These are phyloP conservation scores for Populus euphratica DNA, from an alignment of 345 rosid species.

Conservation along the genomic window DNA sequence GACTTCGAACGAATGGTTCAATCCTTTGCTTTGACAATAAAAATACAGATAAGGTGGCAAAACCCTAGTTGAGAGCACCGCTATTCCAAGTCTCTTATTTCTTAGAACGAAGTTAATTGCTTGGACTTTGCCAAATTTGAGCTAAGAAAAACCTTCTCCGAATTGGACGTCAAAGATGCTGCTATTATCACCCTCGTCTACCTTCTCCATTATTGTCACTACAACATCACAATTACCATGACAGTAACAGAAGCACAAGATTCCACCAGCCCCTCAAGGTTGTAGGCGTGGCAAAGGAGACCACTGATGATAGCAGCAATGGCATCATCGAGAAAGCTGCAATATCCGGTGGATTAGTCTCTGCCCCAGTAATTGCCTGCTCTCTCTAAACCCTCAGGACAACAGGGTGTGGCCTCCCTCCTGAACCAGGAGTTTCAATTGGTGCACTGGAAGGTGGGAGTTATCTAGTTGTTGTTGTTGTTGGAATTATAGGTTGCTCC, in stretches of 20 bases:
- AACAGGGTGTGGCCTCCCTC: conserved; percentile 81
- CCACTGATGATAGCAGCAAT: conserved; percentile 31
- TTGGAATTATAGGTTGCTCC: conserved; percentile 78
- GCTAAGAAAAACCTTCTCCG: no score
- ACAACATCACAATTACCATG: conserved; percentile 3
- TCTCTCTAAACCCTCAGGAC: conserved; percentile 82
- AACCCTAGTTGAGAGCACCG: no score
- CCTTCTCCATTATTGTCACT: conserved; percentile 19
- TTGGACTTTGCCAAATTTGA: no score
- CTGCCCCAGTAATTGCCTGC: conserved; percentile 78
- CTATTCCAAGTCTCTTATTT: background rate
- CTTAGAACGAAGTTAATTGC: background rate
- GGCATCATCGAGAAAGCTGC: conserved; percentile 46
- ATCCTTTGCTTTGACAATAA: no score
- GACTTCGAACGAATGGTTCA: no score
- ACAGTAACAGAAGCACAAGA: conserved; percentile 2
- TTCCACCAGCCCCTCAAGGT: conserved; percentile 20
- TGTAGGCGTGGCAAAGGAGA: conserved; percentile 54
- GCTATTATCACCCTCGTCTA: conserved; percentile 30
- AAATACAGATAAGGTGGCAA: no score
- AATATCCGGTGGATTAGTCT: conserved; percentile 56
- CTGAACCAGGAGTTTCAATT: conserved; percentile 74
- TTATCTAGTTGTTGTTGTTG: conserved; percentile 56
- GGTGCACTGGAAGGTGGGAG: conserved; percentile 89
- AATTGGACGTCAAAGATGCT: conserved; percentile 29